Percentiles rank a stretch among this genome's conserved stretches.
Conservation (phyloP, 1,139 yeast genomes). For the Magnusiomyces sp. region DNA sequence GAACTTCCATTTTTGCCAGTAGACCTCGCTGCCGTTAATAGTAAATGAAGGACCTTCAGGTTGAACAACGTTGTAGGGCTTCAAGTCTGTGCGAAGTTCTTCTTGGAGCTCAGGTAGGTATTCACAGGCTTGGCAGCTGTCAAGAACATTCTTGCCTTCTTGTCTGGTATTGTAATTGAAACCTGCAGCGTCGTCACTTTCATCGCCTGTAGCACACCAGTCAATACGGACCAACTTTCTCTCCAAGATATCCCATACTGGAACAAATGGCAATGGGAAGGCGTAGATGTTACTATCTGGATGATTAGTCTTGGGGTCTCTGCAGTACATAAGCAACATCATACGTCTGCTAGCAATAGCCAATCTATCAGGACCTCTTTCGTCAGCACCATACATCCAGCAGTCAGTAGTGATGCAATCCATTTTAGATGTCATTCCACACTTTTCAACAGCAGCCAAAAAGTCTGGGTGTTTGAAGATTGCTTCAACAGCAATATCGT, state of each 20-base stretch:
- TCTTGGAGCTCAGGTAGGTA: conserved; percentile 41
- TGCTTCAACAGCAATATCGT: conserved; percentile 51
- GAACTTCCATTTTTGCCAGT: conserved; percentile 91
- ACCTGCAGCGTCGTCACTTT: conserved; percentile 40
- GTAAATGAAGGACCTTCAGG: conserved; percentile 82
- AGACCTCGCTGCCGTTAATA: conserved; percentile 51
- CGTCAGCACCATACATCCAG: conserved; percentile 74
- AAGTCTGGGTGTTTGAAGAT: conserved; percentile 68
- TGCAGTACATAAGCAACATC: conserved; percentile 65
- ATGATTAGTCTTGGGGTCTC: conserved; percentile 54
- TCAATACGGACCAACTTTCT: conserved; percentile 66
- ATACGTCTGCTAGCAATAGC: conserved; percentile 62
- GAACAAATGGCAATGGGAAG: conserved; percentile 72
- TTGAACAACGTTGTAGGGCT: conserved; percentile 68
- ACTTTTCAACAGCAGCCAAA: conserved; percentile 47
- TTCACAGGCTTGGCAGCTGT: conserved; percentile 56
- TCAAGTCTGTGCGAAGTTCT: conserved; percentile 42
- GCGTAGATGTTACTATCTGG: conserved; percentile 80
- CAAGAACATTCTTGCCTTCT: conserved; percentile 57
- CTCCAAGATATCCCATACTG: conserved; percentile 65
- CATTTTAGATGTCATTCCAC: conserved; percentile 47
- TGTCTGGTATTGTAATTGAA: conserved; percentile 35
- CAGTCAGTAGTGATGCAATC: conserved; percentile 67
- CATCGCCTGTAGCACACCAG: conserved; percentile 56
- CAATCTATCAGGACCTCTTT: conserved; percentile 45